These are phyloP conservation scores for Sindora glabra DNA, from an alignment of 306 rosid genomes.

Conservation along the genomic window DNA sequence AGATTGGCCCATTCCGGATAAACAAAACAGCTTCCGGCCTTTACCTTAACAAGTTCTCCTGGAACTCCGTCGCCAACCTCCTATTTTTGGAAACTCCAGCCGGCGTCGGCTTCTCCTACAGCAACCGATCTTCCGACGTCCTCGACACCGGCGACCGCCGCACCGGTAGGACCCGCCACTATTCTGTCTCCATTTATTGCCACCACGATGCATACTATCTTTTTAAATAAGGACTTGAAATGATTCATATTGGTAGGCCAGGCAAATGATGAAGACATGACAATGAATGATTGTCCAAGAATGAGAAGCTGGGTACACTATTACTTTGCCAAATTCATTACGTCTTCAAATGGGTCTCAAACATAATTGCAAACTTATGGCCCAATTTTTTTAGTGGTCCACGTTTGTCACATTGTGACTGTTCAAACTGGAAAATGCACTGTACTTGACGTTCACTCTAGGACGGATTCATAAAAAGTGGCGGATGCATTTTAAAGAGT, in stretches of 20 bases:
- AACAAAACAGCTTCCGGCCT: constrained; percentile 72
- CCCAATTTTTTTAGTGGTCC: constrained; percentile 17
- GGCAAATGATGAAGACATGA: constrained; percentile 13
- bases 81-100: constrained; percentile 86
- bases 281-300: constrained; percentile 7
- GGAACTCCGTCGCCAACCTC: constrained; percentile 83
- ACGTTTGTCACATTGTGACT: constrained; percentile 6
- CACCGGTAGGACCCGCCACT: constrained; percentile 44
- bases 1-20: constrained; percentile 84
- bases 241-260: constrained; percentile 32
- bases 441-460: too few species aligned
- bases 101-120: constrained; percentile 92
- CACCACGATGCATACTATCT: background rate
- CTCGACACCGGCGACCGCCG: constrained; percentile 77
- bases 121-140: constrained; percentile 72
- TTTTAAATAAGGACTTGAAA: background rate
- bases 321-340: constrained; percentile 4
- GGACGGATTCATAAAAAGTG: too few species aligned
- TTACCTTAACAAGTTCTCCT: constrained; percentile 68
- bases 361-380: constrained; percentile 21
- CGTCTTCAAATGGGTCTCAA: constrained; percentile 4
- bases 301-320: constrained; percentile 6
- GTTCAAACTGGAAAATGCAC: too few species aligned
- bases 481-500: too few species aligned
- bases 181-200: background rate